Evolutionary conservation across 805 yeast species (phyloP).

Genomic region (Yueomyces sp.): DNA sequence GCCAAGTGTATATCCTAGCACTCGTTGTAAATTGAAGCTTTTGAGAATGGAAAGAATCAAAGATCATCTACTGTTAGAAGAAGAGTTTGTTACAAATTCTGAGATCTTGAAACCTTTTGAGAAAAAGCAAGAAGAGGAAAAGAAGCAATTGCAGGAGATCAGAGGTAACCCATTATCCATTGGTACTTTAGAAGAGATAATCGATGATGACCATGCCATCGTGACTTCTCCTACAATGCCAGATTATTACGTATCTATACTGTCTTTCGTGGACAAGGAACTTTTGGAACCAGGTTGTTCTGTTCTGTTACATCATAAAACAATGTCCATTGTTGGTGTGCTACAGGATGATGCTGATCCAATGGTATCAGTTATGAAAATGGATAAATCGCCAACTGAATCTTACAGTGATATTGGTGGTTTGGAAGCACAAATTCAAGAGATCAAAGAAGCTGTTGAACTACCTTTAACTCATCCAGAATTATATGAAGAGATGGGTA

Average conservation of each 20-base stretch:
- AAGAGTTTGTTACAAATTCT: constrained; percentile 89
- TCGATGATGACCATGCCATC: constrained; percentile 98
- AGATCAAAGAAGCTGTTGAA: constrained; percentile 94
- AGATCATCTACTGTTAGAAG: constrained; percentile 88
- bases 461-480: constrained; percentile 94
- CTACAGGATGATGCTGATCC: constrained; percentile 97
- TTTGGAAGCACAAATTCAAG: constrained; percentile 88
- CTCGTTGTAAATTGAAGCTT: constrained; percentile 84
- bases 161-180: constrained; percentile 95
- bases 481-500: constrained; percentile 95
- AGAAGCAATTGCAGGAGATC: constrained; percentile 87
- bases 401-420: constrained; percentile 97
- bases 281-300: constrained; percentile 94
- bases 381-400: constrained; percentile 95
- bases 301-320: constrained; percentile 86
- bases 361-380: constrained; percentile 93
- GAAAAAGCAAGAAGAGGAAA: constrained; percentile 90
- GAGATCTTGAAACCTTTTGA: constrained; percentile 93
- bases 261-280: constrained; percentile 95
- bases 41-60: constrained; percentile 91
- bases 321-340: constrained; percentile 96
- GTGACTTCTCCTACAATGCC: constrained; percentile 94
- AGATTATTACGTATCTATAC: constrained; percentile 89
- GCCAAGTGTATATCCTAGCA: constrained; percentile 81
- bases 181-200: constrained; percentile 92